Evolutionary conservation across 1,284 basidiomycete species (phyloP), one percentile per base, ranked within the genome.

Genomic region (Microbotryum silenes-acaulis): DNA sequence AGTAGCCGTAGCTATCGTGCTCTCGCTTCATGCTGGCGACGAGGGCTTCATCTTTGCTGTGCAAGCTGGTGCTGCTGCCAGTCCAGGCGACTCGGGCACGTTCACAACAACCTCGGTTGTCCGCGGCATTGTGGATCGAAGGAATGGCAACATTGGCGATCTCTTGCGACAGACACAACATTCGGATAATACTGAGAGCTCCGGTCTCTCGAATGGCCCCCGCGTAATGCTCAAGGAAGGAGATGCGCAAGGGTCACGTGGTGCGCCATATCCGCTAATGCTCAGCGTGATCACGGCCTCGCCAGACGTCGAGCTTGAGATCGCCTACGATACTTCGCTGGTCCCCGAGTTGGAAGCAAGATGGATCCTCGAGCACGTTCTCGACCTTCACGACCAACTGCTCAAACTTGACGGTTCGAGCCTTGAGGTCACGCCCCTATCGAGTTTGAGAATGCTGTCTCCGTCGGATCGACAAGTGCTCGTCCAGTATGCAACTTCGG

Each of bases 321-420:
- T 68, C 45, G 27, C 53, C 14, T 61, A 46, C 61, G 66, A 68
- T 53, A 3, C 45, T 3, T 20, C 46, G 6, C 37, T 66, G 29
- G 37, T 66, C 9, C 50, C 64, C 6, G 14, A 21, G 0, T 52
- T 60, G 46, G 66, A 68, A 33, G 66, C 66, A 7, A n/a, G 44
- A 6, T 68, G 66, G 66, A 62, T 68, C 44, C 50, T 66, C 46
- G 47, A 56, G 8, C 66, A 68, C 54, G 25, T 66, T 10, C 12
- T 20, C 0, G 33, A 54, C n/a, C 44, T 47, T 1, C 8, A 49
- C 14, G 0, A 2, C 3, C 33, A 33, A 6, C 50, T 68, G 33
- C 21, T 53, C 21, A 7, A 42, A 42, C 12, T 42, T 42, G 37
- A 42, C 12, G 37, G 4, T 12, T 4, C 7, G 2, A 8, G 25